These are phyloP conservation scores for Yueomyces sinensis DNA, from an alignment of 805 yeast species.

Conservation along the genomic window DNA sequence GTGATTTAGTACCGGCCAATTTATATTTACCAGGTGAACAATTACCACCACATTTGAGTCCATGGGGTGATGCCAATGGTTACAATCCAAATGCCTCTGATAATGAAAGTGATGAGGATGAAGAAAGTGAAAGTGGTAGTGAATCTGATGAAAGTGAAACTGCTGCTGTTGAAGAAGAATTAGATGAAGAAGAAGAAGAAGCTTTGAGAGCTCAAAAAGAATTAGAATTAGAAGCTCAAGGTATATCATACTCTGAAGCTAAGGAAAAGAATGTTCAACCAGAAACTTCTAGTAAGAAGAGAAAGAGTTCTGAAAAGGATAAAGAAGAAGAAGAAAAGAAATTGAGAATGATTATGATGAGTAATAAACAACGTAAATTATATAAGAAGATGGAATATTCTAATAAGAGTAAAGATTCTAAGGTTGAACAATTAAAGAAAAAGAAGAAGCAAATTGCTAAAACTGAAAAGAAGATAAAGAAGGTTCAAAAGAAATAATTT, in stretches of 20 bases:
- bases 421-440: conserved; percentile 53
- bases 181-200: conserved; percentile 41
- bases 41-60: conserved; percentile 92
- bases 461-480: conserved; percentile 36
- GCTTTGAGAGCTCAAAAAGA: conserved; percentile 61
- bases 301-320: conserved; percentile 27
- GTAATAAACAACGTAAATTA: conserved; percentile 85
- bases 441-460: conserved; percentile 61
- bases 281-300: conserved; percentile 25
- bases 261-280: conserved; percentile 28
- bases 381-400: conserved; percentile 94
- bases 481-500: conserved; percentile 14
- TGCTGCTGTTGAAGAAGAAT: conserved; percentile 35
- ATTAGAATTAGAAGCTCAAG: conserved; percentile 81
- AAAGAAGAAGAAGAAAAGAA: conserved; percentile 70
- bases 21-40: conserved; percentile 88
- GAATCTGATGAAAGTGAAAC: conserved; percentile 38
- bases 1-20: conserved; percentile 59
- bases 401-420: conserved; percentile 64
- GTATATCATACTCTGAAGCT: conserved; percentile 61
- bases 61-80: conserved; percentile 95
- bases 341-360: conserved; percentile 93
- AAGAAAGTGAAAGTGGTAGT: conserved; percentile 35
- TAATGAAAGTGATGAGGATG: conserved; percentile 29
- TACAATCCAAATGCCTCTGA: conserved; percentile 65